Evolutionary conservation across 768 basidiomycete species (phyloP).

Genomic region (Leccinum uliginosum): DNA sequence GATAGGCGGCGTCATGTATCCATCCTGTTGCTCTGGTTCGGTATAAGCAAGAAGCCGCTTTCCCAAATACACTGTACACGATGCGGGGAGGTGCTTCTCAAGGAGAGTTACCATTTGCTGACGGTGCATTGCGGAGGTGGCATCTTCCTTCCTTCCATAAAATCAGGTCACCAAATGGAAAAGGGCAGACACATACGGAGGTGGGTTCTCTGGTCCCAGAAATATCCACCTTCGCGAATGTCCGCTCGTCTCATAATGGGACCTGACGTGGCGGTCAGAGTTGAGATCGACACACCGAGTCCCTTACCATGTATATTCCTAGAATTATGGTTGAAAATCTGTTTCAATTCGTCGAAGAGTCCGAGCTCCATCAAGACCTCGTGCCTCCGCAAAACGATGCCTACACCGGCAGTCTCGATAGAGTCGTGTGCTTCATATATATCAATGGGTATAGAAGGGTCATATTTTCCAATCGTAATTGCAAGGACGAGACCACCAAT

Average conservation of each 20-base stretch:
- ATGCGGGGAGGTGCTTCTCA: slow-evolving; percentile 13
- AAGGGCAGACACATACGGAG: slow-evolving; percentile 11
- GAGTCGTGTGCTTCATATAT: slow-evolving; percentile 44
- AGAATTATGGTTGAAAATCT: slow-evolving; percentile 12
- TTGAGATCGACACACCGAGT: background rate
- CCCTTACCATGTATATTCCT: slow-evolving; percentile 13
- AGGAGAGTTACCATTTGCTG: slow-evolving; percentile 19
- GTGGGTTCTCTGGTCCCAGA: slow-evolving; percentile 22
- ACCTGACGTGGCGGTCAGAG: background rate
- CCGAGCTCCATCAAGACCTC: slow-evolving; percentile 40
- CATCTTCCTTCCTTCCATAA: slow-evolving; percentile 4
- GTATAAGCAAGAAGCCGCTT: slow-evolving; percentile 20
- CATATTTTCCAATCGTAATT: slow-evolving; percentile 31
- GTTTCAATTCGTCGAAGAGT: slow-evolving; percentile 31
- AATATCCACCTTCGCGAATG: slow-evolving; percentile 28
- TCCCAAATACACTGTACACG: slow-evolving; percentile 12
- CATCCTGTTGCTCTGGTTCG: slow-evolving; percentile 8
- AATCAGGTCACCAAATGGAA: background rate
- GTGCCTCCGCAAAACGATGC: slow-evolving; percentile 44
- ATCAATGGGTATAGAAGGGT: slow-evolving; percentile 32
- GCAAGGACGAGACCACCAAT: slow-evolving; percentile 43
- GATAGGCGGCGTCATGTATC: slow-evolving; percentile 23
- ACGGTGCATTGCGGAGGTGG: slow-evolving; percentile 16
- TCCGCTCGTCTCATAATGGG: slow-evolving; percentile 22
- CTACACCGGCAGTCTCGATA: slow-evolving; percentile 36